phyloP scores from a whole-genome alignment of 2,329 filamentous ascomycete genomes.

The Tolypocladium ovalisporum region DNA sequence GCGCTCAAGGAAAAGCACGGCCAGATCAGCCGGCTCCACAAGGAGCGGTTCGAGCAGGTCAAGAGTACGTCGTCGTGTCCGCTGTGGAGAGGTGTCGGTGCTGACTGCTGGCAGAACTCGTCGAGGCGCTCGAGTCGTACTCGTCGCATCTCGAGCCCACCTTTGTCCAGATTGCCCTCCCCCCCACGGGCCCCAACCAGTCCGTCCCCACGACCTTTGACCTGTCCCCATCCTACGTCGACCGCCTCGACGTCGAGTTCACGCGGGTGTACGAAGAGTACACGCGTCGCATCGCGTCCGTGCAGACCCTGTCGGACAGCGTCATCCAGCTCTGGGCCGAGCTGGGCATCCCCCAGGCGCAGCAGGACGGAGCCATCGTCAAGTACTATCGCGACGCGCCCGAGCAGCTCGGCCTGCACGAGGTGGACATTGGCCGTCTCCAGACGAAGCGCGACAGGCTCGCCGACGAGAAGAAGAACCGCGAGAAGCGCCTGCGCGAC shows the following conservation, averaged over 20 bases:
- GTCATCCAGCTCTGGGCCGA: slow-evolving; percentile 95
- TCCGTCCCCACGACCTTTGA: slow-evolving; percentile 77
- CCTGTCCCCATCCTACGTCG: slow-evolving; percentile 81
- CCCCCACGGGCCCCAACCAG: slow-evolving; percentile 67
- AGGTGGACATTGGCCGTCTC: slow-evolving; percentile 69
- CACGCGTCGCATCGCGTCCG: slow-evolving; percentile 65
- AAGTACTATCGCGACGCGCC: slow-evolving; percentile 83
- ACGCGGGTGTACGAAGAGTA: slow-evolving; percentile 96
- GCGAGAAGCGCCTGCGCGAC: slow-evolving; percentile 68
- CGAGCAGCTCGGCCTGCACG: slow-evolving; percentile 86
- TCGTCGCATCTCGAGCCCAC: slow-evolving; percentile 87
- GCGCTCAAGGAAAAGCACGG: slow-evolving; percentile 76
- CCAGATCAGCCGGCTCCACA: slow-evolving; percentile 70
- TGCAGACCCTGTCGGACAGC: slow-evolving; percentile 66
- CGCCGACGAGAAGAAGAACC: slow-evolving; percentile 74
- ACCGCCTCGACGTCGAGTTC: slow-evolving; percentile 81
- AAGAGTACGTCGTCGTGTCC: slow-evolving; percentile 53
- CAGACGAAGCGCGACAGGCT: slow-evolving; percentile 70
- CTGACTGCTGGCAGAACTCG: slow-evolving; percentile 57
- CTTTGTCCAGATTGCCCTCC: slow-evolving; percentile 77
- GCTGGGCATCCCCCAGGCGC: slow-evolving; percentile 83
- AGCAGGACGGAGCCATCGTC: slow-evolving; percentile 80
- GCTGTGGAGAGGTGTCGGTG: neutral
- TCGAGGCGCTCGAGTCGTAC: slow-evolving; percentile 88
- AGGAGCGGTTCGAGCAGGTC: slow-evolving; percentile 89